Evolutionary conservation across 139 green algal genomes (phyloP).

Genomic region (Asterochloris erici): DNA sequence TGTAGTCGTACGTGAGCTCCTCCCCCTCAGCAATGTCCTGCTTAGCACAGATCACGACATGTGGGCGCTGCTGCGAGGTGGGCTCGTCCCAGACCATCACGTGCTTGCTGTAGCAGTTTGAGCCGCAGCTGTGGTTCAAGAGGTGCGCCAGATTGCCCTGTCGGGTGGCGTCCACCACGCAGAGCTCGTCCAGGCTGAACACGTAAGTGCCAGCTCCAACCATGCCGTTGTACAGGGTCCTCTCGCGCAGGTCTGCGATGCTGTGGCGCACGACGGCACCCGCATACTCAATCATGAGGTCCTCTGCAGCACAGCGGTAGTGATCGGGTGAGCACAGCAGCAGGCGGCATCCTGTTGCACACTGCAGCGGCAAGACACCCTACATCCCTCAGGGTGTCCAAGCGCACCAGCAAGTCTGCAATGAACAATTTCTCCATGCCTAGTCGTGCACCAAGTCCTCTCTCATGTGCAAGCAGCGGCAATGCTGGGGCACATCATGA

Average conservation of each 20-base stretch:
- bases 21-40: slow-evolving; percentile 35
- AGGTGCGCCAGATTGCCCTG: slow-evolving; percentile 80
- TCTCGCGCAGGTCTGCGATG: slow-evolving; percentile 61
- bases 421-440: too few relatives aligned
- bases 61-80: slow-evolving; percentile 27
- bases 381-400: too few relatives aligned
- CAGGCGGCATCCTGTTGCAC: too few relatives aligned
- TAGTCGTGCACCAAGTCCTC: too few relatives aligned
- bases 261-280: slow-evolving; percentile 54
- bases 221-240: slow-evolving; percentile 61
- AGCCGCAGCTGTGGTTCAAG: slow-evolving; percentile 90
- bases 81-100: slow-evolving; percentile 41
- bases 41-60: slow-evolving; percentile 74
- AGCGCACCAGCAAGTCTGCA: too few relatives aligned
- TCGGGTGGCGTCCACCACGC: slow-evolving; percentile 64
- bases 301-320: slow-evolving; percentile 13
- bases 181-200: slow-evolving; percentile 55
- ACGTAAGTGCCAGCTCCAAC: slow-evolving; percentile 89
- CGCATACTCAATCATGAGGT: slow-evolving; percentile 71
- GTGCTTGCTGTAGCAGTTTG: slow-evolving; percentile 71
- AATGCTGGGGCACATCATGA: too few relatives aligned
- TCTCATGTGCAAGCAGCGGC: too few relatives aligned
- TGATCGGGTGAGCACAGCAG: too few relatives aligned
- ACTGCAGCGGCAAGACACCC: too few relatives aligned
- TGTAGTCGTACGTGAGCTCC: slow-evolving; percentile 64